Conservation (phyloP, 441 rosid genomes). For the Gossypium lobatum region DNA sequence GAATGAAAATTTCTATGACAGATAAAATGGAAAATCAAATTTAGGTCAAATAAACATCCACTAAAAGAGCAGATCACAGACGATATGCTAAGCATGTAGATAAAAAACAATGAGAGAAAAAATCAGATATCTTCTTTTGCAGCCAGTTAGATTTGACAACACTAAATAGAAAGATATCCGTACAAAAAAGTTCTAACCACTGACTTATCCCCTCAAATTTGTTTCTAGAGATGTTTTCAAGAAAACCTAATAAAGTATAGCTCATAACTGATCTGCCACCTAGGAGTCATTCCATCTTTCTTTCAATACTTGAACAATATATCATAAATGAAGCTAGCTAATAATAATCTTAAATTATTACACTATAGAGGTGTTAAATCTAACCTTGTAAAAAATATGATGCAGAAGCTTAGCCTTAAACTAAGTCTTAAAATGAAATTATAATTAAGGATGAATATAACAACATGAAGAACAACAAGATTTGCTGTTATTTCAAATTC, state of each 20-base stretch:
- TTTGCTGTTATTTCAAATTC: neutral
- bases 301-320: neutral
- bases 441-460: neutral
- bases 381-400: neutral
- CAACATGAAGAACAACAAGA: neutral
- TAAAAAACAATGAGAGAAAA: neutral
- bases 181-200: neutral
- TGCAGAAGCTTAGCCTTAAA: neutral
- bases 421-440: neutral
- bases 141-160: neutral
- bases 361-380: neutral
- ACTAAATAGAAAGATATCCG: neutral
- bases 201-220: neutral
- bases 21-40: slow-evolving; percentile 7
- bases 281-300: neutral
- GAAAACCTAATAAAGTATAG: neutral
- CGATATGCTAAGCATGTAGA: neutral
- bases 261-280: neutral
- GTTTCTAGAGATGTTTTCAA: neutral
- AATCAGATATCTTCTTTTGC: neutral
- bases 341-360: too few species aligned
- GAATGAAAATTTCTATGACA: slow-evolving; percentile 73
- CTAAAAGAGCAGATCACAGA: slow-evolving; percentile 5
- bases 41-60: slow-evolving; percentile 4
- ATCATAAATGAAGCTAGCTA: neutral